These are phyloP conservation scores for Yarrowia sp. DNA, from an alignment of 805 yeast genomes.

Conservation along the genomic window DNA sequence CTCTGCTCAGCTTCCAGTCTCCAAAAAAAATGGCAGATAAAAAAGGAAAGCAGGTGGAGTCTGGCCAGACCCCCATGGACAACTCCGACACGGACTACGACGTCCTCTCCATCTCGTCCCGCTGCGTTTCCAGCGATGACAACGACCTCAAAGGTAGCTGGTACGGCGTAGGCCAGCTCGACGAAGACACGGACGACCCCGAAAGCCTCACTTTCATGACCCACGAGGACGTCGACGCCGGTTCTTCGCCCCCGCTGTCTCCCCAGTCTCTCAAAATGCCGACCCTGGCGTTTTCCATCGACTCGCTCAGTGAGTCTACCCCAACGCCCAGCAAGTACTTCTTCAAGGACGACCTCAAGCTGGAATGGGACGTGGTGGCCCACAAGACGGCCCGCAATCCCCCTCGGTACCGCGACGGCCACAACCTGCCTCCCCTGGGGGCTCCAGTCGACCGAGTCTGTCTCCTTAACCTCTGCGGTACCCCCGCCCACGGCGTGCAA, in stretches of 20 bases:
- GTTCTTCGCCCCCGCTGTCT: neutral
- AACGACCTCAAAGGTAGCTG: slow-evolving; percentile 5
- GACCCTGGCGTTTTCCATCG: slow-evolving; percentile 9
- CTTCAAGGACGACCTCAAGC: slow-evolving; percentile 18
- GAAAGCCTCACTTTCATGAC: neutral
- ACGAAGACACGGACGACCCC: slow-evolving; percentile 22
- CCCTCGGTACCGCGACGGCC: neutral
- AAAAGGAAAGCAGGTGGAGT: neutral
- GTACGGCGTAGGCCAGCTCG: slow-evolving; percentile 15
- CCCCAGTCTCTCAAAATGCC: slow-evolving; percentile 22
- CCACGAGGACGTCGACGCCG: neutral
- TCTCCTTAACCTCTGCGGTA: slow-evolving; percentile 8
- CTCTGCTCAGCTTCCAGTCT: neutral
- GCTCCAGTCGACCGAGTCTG: slow-evolving; percentile 20
- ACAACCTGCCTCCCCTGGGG: neutral
- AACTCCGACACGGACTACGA: slow-evolving; percentile 25
- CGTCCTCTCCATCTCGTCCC: slow-evolving; percentile 17
- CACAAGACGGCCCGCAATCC: neutral
- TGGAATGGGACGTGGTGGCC: slow-evolving; percentile 13
- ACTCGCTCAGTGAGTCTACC: slow-evolving; percentile 18
- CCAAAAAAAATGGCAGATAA: slow-evolving; percentile 2
- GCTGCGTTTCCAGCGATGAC: slow-evolving; percentile 15
- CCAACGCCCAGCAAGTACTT: slow-evolving; percentile 23
- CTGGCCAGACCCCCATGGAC: neutral
- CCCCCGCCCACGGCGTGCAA: neutral